A percentile compares a stretch with the other conserved stretches of the same genome.
Evolutionary conservation across 345 rosid genomes (phyloP).

Genomic region (Salix arbutifolia): DNA sequence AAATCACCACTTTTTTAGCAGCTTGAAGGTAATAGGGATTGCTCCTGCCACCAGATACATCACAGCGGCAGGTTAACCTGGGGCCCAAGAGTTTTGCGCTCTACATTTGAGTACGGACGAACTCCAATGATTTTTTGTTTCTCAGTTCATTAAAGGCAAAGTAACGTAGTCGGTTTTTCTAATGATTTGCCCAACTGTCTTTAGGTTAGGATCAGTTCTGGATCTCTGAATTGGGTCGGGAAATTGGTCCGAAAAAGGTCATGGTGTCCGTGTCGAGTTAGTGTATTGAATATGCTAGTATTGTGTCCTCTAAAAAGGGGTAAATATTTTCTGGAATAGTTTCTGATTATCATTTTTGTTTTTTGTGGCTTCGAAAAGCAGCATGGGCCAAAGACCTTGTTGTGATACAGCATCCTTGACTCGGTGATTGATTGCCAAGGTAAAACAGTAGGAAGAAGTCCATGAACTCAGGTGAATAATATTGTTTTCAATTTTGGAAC

Average conservation of each 20-base stretch:
- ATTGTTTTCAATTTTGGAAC: background rate
- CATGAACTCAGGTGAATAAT: background rate
- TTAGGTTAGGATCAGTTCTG: constrained; percentile 24
- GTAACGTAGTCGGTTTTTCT: constrained; percentile 7
- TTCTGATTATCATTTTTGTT: background rate
- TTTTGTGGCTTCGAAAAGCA: background rate
- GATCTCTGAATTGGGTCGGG: constrained; percentile 26
- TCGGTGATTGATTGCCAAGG: background rate
- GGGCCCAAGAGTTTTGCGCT: background rate
- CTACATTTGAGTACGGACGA: constrained; percentile 4
- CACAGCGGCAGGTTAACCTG: background rate
- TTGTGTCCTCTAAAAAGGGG: too few species aligned
- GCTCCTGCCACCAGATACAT: background rate
- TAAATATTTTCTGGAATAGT: background rate
- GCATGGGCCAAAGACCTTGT: background rate
- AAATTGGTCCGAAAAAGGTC: constrained; percentile 17
- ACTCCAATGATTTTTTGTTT: background rate
- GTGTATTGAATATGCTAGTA: background rate
- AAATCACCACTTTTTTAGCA: constrained; percentile 1
- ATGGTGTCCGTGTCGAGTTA: background rate
- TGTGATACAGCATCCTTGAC: background rate
- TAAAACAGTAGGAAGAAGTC: background rate
- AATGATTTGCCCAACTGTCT: constrained; percentile 11
- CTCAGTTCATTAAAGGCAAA: background rate
- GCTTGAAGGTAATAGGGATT: background rate